A percentile compares a stretch with the other conserved stretches of the same genome.
Evolutionary conservation across 2,329 filamentous ascomycete species (phyloP).

Genomic region (Clonostachys sp.): DNA sequence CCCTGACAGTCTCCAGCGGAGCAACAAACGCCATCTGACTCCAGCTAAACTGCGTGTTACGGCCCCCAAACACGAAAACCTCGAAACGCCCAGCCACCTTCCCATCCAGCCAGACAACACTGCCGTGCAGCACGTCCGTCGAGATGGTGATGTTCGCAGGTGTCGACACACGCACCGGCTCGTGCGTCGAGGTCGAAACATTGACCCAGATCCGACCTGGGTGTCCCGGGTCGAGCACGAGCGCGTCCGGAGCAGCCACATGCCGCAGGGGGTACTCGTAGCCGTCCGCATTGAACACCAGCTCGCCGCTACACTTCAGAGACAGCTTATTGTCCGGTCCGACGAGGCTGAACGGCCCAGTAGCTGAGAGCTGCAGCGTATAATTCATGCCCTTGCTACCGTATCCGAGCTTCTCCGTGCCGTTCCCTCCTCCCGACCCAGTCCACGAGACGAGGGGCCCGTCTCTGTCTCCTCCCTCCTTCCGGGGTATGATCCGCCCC

Average conservation of each 20-base stretch:
- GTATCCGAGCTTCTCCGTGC: slow-evolving; percentile 13
- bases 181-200: slow-evolving; percentile 36
- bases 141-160: slow-evolving; percentile 30
- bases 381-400: slow-evolving; percentile 41
- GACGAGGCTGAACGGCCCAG: slow-evolving; percentile 35
- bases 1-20: slow-evolving; percentile 25
- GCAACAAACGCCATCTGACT: slow-evolving; percentile 53
- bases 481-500: slow-evolving; percentile 20
- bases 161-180: slow-evolving; percentile 24
- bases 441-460: slow-evolving; percentile 24
- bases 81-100: slow-evolving; percentile 44
- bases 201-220: slow-evolving; percentile 50
- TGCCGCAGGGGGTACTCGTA: slow-evolving; percentile 43
- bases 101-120: slow-evolving; percentile 40
- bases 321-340: slow-evolving; percentile 35
- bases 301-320: slow-evolving; percentile 21
- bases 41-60: slow-evolving; percentile 46
- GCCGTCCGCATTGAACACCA: slow-evolving; percentile 37
- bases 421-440: slow-evolving; percentile 1
- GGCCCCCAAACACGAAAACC: slow-evolving; percentile 48
- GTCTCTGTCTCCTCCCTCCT: background rate
- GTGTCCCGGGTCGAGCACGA: slow-evolving; percentile 38
- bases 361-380: slow-evolving; percentile 26
- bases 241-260: slow-evolving; percentile 32
- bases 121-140: slow-evolving; percentile 38